Evolutionary conservation across 2,329 filamentous ascomycete genomes (phyloP), one percentile per base, ranked within the genome.

Genomic region (Pseudogymnoascus sp.): DNA sequence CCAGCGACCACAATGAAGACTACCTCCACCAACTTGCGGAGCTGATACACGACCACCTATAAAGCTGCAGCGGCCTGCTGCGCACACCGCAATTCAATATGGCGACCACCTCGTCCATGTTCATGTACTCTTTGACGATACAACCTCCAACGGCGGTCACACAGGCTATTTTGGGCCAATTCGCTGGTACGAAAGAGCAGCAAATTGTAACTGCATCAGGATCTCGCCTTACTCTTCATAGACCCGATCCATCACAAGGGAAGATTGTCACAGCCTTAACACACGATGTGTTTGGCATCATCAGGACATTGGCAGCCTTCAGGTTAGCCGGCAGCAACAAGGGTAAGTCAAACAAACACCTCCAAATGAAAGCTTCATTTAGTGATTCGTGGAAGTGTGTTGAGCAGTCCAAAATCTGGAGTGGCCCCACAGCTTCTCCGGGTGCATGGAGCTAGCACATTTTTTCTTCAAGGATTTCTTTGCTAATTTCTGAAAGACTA

Each of bases 91-190:
- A 38, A n/a, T 59, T 66, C 67, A 71, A 63, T 33, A 97, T 97
- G 94, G 93, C 94, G 79, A 96, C 92, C 74, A 97, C 93, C 64
- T 97, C 92, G 67, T 93, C 93, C 75, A 96, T 97, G 91, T 97
- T 97, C 75, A 87, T 99, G 78, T 99, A 99, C 79, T 94, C 91
- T 71, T 82, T 99, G 78, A 97, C 94, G 68, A 87, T 99, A 71
- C 91, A 97, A 77, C 88, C 90, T 68, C 90, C 94, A 35, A 92
- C 91, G 67, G 89, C 91, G 63, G 86, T 96, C 71, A 91, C 88
- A 58, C 89, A 96, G 76, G 92, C 94, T 66, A 88, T 97, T 66
- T 82, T 96, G 63, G 95, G 94, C 69, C 93, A 97, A 77, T 97
- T 97, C 76, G 87, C 91, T 63, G 92, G 93, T 67, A 96, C 91